Base-by-base conservation (phyloP, 768 basidiomycete species). In the Rhizopogon sp. region DNA sequence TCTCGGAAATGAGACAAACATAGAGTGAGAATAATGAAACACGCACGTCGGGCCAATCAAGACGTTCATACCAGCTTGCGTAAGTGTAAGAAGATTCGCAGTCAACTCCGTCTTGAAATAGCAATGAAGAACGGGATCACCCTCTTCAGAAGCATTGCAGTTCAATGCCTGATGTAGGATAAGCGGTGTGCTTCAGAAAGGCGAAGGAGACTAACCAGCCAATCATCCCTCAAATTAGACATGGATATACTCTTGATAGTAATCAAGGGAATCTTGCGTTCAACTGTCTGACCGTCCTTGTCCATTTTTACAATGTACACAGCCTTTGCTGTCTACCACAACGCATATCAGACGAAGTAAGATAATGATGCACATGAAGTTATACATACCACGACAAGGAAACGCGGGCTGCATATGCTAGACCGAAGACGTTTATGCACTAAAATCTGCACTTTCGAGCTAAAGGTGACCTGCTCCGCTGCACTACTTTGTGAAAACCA, bases 71-170 rank as follows among this genome's bases (percentile, higher is more conserved):
- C 81, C 83, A 1, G 84, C 89, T 62, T 86, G 85, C 0, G 93
- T 94, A 47, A 92, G 72, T 52, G 86, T 87, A 54, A 95, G 74
- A 35, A 99, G 79, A 62, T 88, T 85, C 16, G 92, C 82, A 14
- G 85, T 78, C 51, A 99, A 77, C 66, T 99, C 97, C 0, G 97
- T 98, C 80, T 99, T 99, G 82, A 98, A 95, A 59, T 85, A 78
- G 61, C 90, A 94, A 58, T 83, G 88, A 65, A 99, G 79, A 55
- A 98, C 76, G 0, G 96, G 94, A 66, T 99, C 97, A 31, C 95
- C 96, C 67, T 98, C 96, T 69, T 98, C 95, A 16, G 87, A 84
- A 8, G 79, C 75, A 53, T 79, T 83, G 43, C 82, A 81, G 64
- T 95, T 95, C 65, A 98, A 70, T 1, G 79, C 82, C 93, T 93